A percentile compares a stretch with the other conserved stretches of the same genome.
phyloP scores from a whole-genome alignment of 2,329 filamentous ascomycete genomes.

The Biscogniauxia mediterranea region DNA sequence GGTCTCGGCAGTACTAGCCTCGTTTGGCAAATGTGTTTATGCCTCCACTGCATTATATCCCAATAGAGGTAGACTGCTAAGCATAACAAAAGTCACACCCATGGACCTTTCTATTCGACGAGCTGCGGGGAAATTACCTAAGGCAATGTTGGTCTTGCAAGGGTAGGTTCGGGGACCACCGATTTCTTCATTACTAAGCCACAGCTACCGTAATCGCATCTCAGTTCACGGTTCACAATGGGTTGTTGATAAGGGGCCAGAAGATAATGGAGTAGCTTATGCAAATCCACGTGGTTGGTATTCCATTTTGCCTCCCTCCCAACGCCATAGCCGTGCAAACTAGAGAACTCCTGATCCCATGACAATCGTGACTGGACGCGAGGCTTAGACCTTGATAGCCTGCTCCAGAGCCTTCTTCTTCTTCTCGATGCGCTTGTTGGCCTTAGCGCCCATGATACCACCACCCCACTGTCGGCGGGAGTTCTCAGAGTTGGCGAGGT shows the following conservation, averaged over 20 bases:
- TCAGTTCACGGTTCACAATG: conserved; percentile 28
- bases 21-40: background rate
- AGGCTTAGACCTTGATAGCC: conserved; percentile 91
- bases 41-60: background rate
- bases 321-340: conserved; percentile 38
- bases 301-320: conserved; percentile 37
- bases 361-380: conserved; percentile 24
- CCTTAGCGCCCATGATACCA: conserved; percentile 99
- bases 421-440: conserved; percentile 74
- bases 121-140: background rate
- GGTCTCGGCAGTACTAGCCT: background rate
- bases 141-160: background rate
- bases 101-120: background rate
- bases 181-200: background rate
- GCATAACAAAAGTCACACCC: background rate
- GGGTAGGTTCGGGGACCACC: background rate
- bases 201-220: conserved; percentile 1
- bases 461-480: conserved; percentile 94
- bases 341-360: conserved; percentile 33
- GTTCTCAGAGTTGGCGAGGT: conserved; percentile 93
- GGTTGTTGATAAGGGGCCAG: conserved; percentile 25
- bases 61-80: background rate
- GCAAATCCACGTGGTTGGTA: conserved; percentile 37
- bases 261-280: conserved; percentile 30
- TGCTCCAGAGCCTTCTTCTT: conserved; percentile 90